These are phyloP conservation scores for Auxenochlorella pyrenoidosa DNA, from an alignment of 139 green algal genomes.

Conservation along the genomic window DNA sequence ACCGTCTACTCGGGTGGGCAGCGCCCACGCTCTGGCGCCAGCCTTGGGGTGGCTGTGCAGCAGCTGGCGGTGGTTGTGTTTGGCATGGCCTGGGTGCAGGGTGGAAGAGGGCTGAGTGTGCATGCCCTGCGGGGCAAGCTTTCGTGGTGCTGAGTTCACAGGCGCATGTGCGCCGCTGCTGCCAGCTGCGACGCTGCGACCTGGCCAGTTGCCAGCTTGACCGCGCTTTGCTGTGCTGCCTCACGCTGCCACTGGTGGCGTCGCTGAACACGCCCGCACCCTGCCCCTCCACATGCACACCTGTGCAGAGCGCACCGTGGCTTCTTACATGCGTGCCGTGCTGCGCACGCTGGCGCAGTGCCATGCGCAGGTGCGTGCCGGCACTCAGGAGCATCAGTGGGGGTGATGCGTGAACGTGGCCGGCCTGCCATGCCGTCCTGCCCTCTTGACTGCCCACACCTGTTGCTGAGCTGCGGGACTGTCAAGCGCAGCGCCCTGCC, in stretches of 20 bases:
- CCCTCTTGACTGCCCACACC: too few relatives aligned
- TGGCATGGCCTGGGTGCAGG: too few relatives aligned
- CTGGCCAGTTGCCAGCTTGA: too few relatives aligned
- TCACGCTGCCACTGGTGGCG: not conserved
- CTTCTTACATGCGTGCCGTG: constrained; percentile 57
- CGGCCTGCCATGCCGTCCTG: not conserved
- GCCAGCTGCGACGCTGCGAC: too few relatives aligned
- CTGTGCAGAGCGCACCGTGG: constrained; percentile 45
- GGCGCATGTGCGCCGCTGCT: too few relatives aligned
- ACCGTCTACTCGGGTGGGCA: constrained; percentile 75
- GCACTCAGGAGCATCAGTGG: not conserved
- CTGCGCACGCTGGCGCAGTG: constrained; percentile 60
- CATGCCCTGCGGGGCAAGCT: too few relatives aligned
- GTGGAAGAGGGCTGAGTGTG: too few relatives aligned
- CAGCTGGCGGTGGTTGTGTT: too few relatives aligned
- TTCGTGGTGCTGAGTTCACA: too few relatives aligned
- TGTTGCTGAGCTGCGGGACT: too few relatives aligned
- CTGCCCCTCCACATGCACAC: not conserved
- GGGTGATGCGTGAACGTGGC: not conserved
- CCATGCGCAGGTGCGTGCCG: constrained; percentile 32
- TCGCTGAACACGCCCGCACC: not conserved
- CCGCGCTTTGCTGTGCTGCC: not conserved
- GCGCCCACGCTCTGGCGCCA: not conserved
- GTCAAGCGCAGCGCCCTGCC: too few relatives aligned
- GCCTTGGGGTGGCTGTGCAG: too few relatives aligned